These are phyloP conservation scores for Rhizopogon roseolus DNA, from an alignment of 768 basidiomycete species.

Conservation along the genomic window DNA sequence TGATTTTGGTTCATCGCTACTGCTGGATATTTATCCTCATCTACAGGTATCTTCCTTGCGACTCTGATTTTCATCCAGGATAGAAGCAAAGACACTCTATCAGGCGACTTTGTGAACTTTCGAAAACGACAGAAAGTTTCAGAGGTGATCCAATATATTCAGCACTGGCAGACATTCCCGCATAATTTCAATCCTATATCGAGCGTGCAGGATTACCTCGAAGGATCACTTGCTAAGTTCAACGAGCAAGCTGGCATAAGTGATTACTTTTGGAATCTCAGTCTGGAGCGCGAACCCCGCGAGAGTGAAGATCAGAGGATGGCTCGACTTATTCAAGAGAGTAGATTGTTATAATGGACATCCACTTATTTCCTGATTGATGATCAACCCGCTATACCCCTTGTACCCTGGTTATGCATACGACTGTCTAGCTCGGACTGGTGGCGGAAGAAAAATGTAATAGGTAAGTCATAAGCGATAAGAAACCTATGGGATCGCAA, in stretches of 20 bases:
- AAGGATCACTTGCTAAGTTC: conserved; percentile 70
- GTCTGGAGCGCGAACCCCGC: conserved; percentile 84
- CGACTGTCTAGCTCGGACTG: too few relatives aligned
- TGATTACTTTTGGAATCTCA: conserved; percentile 81
- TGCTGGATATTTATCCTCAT: conserved; percentile 1
- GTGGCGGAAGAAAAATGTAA: too few relatives aligned
- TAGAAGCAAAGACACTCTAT: conserved; percentile 83
- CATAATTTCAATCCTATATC: conserved; percentile 79
- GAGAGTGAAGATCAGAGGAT: conserved; percentile 97
- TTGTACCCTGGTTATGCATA: too few relatives aligned
- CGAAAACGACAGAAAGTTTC: conserved; percentile 92
- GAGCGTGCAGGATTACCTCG: conserved; percentile 68
- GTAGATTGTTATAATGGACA: conserved; percentile 64
- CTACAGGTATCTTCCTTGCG: conserved; percentile 87
- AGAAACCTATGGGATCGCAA: too few relatives aligned
- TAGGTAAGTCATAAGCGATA: too few relatives aligned
- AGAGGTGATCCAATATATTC: conserved; percentile 79
- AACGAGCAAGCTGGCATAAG: conserved; percentile 63
- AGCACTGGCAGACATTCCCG: conserved; percentile 88
- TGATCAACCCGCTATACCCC: too few relatives aligned
- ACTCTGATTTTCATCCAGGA: conserved; percentile 97
- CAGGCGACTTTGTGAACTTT: conserved; percentile 85
- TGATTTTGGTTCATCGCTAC: too few relatives aligned
- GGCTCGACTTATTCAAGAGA: conserved; percentile 84
- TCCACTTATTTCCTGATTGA: not conserved